Evolutionary conservation across 805 yeast species (phyloP).

Genomic region (Candida sithepensis): DNA sequence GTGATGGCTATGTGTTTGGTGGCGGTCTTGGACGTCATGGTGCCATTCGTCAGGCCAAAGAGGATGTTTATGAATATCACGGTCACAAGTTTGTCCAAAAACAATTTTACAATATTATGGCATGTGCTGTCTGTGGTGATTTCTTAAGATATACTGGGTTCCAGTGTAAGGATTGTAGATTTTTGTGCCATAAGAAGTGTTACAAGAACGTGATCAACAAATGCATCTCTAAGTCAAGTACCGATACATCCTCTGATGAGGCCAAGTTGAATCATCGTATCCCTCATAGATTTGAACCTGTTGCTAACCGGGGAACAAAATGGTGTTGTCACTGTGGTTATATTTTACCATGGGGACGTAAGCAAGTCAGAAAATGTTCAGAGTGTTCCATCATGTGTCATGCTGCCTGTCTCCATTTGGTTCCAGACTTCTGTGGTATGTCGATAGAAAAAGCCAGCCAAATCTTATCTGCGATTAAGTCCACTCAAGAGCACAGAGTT

Average conservation of each 20-base stretch:
- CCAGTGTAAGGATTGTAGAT: constrained; percentile 82
- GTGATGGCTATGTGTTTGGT: constrained; percentile 44
- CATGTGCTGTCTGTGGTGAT: constrained; percentile 96
- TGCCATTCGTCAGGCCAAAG: constrained; percentile 92
- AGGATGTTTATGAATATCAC: constrained; percentile 87
- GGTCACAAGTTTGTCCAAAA: constrained; percentile 97
- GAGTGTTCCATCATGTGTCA: constrained; percentile 97
- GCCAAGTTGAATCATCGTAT: constrained; percentile 89
- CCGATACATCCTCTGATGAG: constrained; percentile 67
- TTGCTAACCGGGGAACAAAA: constrained; percentile 88
- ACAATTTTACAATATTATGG: constrained; percentile 93
- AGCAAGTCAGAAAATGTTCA: constrained; percentile 86
- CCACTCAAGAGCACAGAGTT: constrained; percentile 46
- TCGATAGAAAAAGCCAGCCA: constrained; percentile 94
- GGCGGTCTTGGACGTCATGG: constrained; percentile 92
- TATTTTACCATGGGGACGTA: constrained; percentile 90
- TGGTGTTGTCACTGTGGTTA: constrained; percentile 99
- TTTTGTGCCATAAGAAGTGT: constrained; percentile 78
- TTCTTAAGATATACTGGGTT: constrained; percentile 83
- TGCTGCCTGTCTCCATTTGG: constrained; percentile 85
- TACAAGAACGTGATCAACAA: constrained; percentile 77
- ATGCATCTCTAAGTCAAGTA: constrained; percentile 74
- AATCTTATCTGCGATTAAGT: constrained; percentile 77
- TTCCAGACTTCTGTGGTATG: constrained; percentile 99
- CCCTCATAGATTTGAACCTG: constrained; percentile 95